These are phyloP conservation scores for Globisporangium rhizosaccharum DNA, from an alignment of 352 stramenopile species.

Conservation along the genomic window DNA sequence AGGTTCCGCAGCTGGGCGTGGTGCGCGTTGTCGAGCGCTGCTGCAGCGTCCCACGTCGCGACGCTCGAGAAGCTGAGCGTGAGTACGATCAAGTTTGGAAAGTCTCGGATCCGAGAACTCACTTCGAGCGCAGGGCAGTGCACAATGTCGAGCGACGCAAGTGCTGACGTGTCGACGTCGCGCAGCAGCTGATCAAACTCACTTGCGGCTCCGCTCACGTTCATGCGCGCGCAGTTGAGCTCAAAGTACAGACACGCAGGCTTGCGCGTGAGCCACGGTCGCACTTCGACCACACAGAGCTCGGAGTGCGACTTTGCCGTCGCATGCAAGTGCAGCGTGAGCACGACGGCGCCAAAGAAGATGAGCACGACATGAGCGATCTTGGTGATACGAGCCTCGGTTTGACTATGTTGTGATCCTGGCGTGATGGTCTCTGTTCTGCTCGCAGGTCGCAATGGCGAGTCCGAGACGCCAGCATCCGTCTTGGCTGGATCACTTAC, in stretches of 20 bases:
- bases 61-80: constrained; percentile 43
- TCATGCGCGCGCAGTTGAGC: constrained; percentile 15
- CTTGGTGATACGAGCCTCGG: background rate
- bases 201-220: constrained; percentile 3
- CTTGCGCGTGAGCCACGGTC: constrained; percentile 21
- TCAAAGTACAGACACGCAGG: constrained; percentile 26
- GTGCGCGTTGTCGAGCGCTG: constrained; percentile 15
- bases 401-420: too few relatives aligned
- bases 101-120: constrained; percentile 16
- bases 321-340: constrained; percentile 16
- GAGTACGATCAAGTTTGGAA: constrained; percentile 25
- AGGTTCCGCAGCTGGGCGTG: constrained; percentile 22
- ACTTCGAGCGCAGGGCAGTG: constrained; percentile 36
- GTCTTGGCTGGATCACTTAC: too few relatives aligned
- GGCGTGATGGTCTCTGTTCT: too few relatives aligned
- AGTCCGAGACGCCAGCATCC: too few relatives aligned
- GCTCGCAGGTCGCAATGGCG: background rate
- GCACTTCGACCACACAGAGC: constrained; percentile 23
- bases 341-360: constrained; percentile 9
- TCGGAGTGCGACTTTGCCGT: background rate
- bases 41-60: constrained; percentile 15
- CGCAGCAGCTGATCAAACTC: constrained; percentile 18
- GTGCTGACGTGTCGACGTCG: constrained; percentile 16
- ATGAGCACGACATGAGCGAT: constrained; percentile 13
- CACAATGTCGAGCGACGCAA: constrained; percentile 24